phyloP scores from a whole-genome alignment of 192 early-diverging fungal genomes.

The Gaertneriomyces sp. region DNA sequence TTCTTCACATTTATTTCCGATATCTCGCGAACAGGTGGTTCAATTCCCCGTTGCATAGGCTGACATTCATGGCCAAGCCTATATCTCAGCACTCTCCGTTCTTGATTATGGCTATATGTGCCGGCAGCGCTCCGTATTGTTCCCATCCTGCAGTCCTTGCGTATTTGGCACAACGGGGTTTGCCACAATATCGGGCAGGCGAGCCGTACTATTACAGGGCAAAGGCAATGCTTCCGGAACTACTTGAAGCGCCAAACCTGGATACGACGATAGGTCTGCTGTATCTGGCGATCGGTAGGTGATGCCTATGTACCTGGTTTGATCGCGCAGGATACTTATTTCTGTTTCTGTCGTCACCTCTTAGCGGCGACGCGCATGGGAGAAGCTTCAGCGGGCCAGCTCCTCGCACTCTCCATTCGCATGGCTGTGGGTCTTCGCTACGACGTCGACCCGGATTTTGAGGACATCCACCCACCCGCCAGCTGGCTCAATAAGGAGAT shows the following conservation, averaged over 20 bases:
- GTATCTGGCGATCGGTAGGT: conserved; percentile 12
- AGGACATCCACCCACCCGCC: conserved; percentile 24
- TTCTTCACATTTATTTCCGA: conserved; percentile 13
- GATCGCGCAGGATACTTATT: too few relatives aligned
- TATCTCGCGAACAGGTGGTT: conserved; percentile 9
- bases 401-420: conserved; percentile 17
- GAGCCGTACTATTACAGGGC: conserved; percentile 16
- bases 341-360: too few relatives aligned
- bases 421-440: conserved; percentile 38
- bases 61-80: conserved; percentile 12
- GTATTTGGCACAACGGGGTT: neutral
- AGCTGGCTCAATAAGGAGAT: conserved; percentile 42
- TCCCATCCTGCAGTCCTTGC: conserved; percentile 14
- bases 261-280: conserved; percentile 13
- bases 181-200: conserved; percentile 17
- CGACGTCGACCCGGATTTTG: conserved; percentile 36
- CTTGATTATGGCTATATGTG: conserved; percentile 10
- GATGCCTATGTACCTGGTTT: neutral
- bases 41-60: conserved; percentile 6
- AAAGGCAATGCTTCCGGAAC: conserved; percentile 2
- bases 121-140: conserved; percentile 15
- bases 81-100: conserved; percentile 16
- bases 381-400: neutral
- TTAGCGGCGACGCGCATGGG: conserved; percentile 10
- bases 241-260: conserved; percentile 3